Percentiles rank a stretch among this genome's conserved stretches.
phyloP scores from a whole-genome alignment of 768 basidiomycete genomes.

The Leccinum rimulosum region DNA sequence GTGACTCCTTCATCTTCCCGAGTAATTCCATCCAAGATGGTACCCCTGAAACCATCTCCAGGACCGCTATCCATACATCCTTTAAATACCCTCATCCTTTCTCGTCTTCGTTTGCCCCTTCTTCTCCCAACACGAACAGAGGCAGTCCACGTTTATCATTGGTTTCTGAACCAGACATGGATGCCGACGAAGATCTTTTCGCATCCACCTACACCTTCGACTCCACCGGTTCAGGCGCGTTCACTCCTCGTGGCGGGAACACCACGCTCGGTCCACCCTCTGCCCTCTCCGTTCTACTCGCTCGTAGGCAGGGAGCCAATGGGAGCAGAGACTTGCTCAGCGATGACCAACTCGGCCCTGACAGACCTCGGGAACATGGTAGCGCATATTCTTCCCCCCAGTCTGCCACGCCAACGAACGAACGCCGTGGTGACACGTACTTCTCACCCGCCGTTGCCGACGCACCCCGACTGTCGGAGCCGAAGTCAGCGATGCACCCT shows the following conservation, averaged over 20 bases:
- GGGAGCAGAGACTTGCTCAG: not conserved
- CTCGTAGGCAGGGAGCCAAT: conserved; percentile 17
- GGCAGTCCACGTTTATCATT: conserved; percentile 27
- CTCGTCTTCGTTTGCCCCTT: conserved; percentile 26
- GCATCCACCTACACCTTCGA: conserved; percentile 31
- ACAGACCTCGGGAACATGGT: not conserved
- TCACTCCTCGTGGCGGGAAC: conserved; percentile 27
- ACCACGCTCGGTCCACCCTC: conserved; percentile 28
- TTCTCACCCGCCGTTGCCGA: conserved; percentile 4
- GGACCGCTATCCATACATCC: conserved; percentile 8
- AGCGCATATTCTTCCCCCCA: conserved; percentile 10
- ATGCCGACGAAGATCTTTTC: conserved; percentile 24
- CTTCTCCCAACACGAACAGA: conserved; percentile 19
- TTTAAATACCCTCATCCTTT: conserved; percentile 16
- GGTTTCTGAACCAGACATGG: conserved; percentile 24
- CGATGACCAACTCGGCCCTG: not conserved
- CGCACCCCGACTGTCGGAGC: not conserved
- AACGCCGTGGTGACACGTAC: conserved; percentile 1
- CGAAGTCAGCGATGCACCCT: not conserved
- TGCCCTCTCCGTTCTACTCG: conserved; percentile 36
- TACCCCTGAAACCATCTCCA: conserved; percentile 23
- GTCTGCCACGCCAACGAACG: conserved; percentile 24
- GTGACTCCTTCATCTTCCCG: conserved; percentile 43
- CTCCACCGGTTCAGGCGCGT: conserved; percentile 15
- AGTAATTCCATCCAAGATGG: conserved; percentile 22